A percentile compares a stretch with the other conserved stretches of the same genome.
phyloP scores from a whole-genome alignment of 169 alveolate species.

The Pseudocohnilembus persalinus region DNA sequence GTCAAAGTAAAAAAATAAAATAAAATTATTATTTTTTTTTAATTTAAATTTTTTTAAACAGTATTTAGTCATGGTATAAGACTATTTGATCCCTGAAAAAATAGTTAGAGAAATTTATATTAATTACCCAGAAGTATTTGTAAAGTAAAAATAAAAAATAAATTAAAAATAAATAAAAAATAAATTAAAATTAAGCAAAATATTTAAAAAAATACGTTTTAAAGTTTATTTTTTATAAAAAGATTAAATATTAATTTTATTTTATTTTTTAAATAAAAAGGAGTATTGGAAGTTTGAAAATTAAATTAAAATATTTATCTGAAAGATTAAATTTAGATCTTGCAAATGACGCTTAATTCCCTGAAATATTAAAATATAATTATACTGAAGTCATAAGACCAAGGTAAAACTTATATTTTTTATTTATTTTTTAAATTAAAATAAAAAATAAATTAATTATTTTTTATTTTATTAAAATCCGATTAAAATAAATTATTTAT shows the following conservation, averaged over 20 bases:
- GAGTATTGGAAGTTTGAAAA: slow-evolving; percentile 12
- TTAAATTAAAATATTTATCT: slow-evolving; percentile 9
- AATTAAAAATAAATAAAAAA: background rate
- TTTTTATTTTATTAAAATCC: too few relatives aligned
- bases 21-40: background rate
- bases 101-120: slow-evolving; percentile 17
- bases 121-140: slow-evolving; percentile 18
- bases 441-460: too few relatives aligned
- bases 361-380: background rate
- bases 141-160: background rate
- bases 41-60: too few relatives aligned
- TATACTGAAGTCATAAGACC: slow-evolving; percentile 11
- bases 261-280: background rate
- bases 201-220: too few relatives aligned
- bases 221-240: too few relatives aligned
- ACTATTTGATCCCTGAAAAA: background rate
- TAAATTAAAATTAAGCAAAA: too few relatives aligned
- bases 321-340: background rate
- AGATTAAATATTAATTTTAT: too few relatives aligned
- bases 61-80: background rate
- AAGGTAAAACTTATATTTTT: slow-evolving; percentile 8
- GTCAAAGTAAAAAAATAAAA: background rate
- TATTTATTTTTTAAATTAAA: background rate
- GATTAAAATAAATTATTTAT: too few relatives aligned
- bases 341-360: background rate